Evolutionary conservation across 2,329 filamentous ascomycete genomes (phyloP).

Genomic region (Lecanicillium sp.): DNA sequence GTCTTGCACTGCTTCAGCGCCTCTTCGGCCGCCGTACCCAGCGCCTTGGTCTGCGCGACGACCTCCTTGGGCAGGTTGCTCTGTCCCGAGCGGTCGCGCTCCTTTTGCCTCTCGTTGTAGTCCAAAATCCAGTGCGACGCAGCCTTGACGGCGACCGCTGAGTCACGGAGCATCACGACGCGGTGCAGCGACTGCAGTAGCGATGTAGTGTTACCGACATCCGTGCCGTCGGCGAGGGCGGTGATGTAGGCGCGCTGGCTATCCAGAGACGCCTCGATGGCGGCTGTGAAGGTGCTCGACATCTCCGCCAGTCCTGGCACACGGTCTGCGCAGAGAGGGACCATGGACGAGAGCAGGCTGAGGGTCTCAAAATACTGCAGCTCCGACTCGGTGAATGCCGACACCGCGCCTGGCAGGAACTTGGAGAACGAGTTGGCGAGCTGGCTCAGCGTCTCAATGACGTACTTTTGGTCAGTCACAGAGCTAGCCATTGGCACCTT

Average conservation of each 20-base stretch:
- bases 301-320: constrained; percentile 19
- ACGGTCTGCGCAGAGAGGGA: constrained; percentile 24
- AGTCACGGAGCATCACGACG: constrained; percentile 33
- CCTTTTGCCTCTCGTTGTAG: constrained; percentile 34
- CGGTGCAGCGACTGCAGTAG: constrained; percentile 30
- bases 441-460: constrained; percentile 36
- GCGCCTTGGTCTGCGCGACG: constrained; percentile 27
- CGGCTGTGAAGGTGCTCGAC: constrained; percentile 23
- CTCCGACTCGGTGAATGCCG: constrained; percentile 36
- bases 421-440: constrained; percentile 37
- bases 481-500: constrained; percentile 38
- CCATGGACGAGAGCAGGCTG: constrained; percentile 33
- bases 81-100: constrained; percentile 33
- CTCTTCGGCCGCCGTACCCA: constrained; percentile 26
- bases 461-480: constrained; percentile 38
- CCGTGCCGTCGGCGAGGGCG: constrained; percentile 12
- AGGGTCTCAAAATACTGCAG: constrained; percentile 38
- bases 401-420: constrained; percentile 28
- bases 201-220: constrained; percentile 17
- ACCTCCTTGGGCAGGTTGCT: constrained; percentile 34
- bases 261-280: constrained; percentile 23
- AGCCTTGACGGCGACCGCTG: constrained; percentile 28
- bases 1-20: constrained; percentile 29
- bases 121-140: constrained; percentile 28
- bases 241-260: constrained; percentile 20